Conservation (phyloP, 2,329 filamentous ascomycete species). For the Sphaerostilbella broomeana region DNA sequence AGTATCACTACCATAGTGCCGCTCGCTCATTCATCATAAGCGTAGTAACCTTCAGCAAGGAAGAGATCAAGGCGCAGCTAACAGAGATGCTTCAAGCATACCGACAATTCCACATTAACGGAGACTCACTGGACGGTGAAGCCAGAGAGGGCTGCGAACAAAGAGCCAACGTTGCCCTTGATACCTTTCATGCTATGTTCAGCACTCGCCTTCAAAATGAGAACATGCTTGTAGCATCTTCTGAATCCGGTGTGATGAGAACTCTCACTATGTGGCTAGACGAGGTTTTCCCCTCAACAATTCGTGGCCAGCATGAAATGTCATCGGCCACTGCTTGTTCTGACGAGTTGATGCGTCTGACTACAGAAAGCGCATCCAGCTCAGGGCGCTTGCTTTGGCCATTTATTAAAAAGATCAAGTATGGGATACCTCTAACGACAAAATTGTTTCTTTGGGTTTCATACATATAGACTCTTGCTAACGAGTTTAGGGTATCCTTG, state of each 20-base stretch:
- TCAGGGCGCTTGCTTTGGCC: conserved; percentile 32
- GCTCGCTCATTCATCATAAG: conserved; percentile 26
- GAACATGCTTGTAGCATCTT: conserved; percentile 14
- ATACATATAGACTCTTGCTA: too few relatives aligned
- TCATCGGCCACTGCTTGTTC: conserved; percentile 27
- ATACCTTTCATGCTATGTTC: conserved; percentile 35
- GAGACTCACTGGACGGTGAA: conserved; percentile 17
- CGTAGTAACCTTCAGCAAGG: conserved; percentile 27
- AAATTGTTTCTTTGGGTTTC: too few relatives aligned
- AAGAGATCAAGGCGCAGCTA: conserved; percentile 29
- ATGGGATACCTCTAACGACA: conserved; percentile 10
- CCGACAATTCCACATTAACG: conserved; percentile 27
- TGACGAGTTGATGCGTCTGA: conserved; percentile 27
- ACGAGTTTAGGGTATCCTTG: conserved; percentile 32
- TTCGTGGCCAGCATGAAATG: conserved; percentile 2
- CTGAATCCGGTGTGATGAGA: conserved; percentile 15
- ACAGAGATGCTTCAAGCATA: conserved; percentile 31
- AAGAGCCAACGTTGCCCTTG: conserved; percentile 27
- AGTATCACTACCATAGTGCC: conserved; percentile 37
- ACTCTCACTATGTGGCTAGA: conserved; percentile 21
- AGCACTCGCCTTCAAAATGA: conserved; percentile 15
- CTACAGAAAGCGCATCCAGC: conserved; percentile 26
- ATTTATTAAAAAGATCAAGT: conserved; percentile 39
- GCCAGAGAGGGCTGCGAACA: conserved; percentile 22
- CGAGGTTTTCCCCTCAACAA: conserved; percentile 6